Evolutionary conservation across 2,329 filamentous ascomycete genomes (phyloP).

Genomic region (Chrysosporium queenslandicum): DNA sequence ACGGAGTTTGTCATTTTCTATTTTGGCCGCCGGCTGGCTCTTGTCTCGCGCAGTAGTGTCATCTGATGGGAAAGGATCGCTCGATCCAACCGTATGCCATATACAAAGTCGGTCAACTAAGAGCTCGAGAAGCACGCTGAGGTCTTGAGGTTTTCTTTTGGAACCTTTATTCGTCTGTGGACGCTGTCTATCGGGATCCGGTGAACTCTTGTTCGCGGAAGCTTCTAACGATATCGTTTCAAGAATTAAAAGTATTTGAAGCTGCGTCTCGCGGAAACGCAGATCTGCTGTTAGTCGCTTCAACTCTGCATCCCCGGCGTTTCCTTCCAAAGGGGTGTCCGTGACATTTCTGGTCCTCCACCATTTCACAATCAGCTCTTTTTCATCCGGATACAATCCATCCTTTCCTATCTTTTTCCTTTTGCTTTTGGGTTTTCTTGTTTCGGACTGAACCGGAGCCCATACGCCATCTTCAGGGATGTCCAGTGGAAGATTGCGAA

Average conservation of each 20-base stretch:
- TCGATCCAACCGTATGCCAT: constrained; percentile 41
- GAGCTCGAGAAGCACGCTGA: constrained; percentile 38
- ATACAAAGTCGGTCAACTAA: constrained; percentile 42
- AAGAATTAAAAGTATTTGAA: constrained; percentile 42
- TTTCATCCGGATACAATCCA: constrained; percentile 39
- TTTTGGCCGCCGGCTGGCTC: constrained; percentile 24
- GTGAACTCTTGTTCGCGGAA: constrained; percentile 4
- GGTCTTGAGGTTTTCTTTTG: constrained; percentile 34
- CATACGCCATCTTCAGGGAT: constrained; percentile 30
- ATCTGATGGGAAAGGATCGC: constrained; percentile 22
- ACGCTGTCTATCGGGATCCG: constrained; percentile 1
- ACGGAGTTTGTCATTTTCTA: constrained; percentile 37
- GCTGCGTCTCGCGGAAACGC: constrained; percentile 40
- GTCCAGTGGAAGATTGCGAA: constrained; percentile 31
- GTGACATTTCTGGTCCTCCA: constrained; percentile 33
- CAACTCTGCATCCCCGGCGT: constrained; percentile 29
- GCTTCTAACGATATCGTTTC: constrained; percentile 39
- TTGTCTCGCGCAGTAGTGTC: constrained; percentile 24
- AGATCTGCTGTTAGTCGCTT: constrained; percentile 37
- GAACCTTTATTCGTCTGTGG: constrained; percentile 22
- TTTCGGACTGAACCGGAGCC: constrained; percentile 21
- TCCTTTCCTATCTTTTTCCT: constrained; percentile 38
- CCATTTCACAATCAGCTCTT: constrained; percentile 36
- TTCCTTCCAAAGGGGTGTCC: constrained; percentile 22
- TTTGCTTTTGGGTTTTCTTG: constrained; percentile 24